phyloP scores from a whole-genome alignment of 2,329 filamentous ascomycete genomes.

The Beauveria brongniartii region DNA sequence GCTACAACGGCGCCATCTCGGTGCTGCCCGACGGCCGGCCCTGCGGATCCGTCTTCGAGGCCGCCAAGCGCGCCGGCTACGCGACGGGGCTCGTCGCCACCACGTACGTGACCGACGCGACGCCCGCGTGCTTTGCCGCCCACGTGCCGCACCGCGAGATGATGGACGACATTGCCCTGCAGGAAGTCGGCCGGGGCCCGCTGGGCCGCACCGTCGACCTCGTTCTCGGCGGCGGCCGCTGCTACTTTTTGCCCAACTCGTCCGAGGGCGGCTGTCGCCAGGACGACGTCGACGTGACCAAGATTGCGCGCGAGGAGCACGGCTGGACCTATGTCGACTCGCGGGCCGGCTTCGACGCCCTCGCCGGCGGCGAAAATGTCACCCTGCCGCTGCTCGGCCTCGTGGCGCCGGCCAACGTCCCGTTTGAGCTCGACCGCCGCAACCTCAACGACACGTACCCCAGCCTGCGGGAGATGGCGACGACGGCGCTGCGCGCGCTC shows the following conservation, averaged over 20 bases:
- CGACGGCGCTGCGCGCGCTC: conserved; percentile 70
- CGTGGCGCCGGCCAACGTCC: conserved; percentile 74
- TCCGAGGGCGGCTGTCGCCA: conserved; percentile 72
- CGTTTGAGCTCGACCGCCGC: conserved; percentile 86
- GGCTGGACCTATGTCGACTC: conserved; percentile 74
- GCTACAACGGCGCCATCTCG: conserved; percentile 93
- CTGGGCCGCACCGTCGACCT: conserved; percentile 83
- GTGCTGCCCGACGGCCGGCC: conserved; percentile 77
- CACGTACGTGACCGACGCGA: conserved; percentile 90
- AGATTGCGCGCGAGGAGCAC: conserved; percentile 62
- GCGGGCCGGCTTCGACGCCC: conserved; percentile 65
- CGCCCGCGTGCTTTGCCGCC: conserved; percentile 87
- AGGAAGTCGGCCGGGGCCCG: conserved; percentile 82
- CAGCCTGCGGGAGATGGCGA: conserved; percentile 84
- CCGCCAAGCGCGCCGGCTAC: conserved; percentile 85
- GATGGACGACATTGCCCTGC: conserved; percentile 85
- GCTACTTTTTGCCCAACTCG: conserved; percentile 82
- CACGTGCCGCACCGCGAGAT: conserved; percentile 74
- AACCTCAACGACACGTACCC: conserved; percentile 75
- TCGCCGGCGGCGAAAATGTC: conserved; percentile 58
- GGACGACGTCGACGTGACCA: conserved; percentile 69
- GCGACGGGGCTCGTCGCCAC: conserved; percentile 91
- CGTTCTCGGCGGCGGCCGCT: conserved; percentile 86
- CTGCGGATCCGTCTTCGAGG: conserved; percentile 88
- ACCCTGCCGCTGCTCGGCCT: conserved; percentile 80